These are phyloP conservation scores for Hypomyces perniciosus DNA, from an alignment of 2,329 filamentous ascomycete species.

Conservation along the genomic window DNA sequence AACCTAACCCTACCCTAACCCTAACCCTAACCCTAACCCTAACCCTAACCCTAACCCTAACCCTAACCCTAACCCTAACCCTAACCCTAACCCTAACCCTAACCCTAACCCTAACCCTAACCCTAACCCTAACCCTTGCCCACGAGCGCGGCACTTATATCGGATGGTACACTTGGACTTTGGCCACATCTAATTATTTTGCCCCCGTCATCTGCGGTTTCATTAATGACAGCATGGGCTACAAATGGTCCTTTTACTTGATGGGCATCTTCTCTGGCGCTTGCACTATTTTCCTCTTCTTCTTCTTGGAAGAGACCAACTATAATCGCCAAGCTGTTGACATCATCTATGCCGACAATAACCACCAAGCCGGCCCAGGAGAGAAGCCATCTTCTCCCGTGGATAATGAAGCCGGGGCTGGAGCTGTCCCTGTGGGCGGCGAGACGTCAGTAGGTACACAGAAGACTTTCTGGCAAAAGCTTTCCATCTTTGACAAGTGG, in stretches of 20 bases:
- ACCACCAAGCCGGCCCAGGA: not conserved
- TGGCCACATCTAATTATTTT: constrained; percentile 35
- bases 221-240: constrained; percentile 36
- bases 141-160: constrained; percentile 40
- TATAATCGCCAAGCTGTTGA: constrained; percentile 34
- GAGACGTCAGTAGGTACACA: too few species aligned
- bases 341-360: not conserved
- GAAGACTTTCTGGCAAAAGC: constrained; percentile 38
- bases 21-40: too few species aligned
- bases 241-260: constrained; percentile 39
- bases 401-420: not conserved
- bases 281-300: constrained; percentile 37
- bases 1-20: too few species aligned
- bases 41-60: too few species aligned
- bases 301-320: constrained; percentile 56
- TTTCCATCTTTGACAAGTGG: constrained; percentile 27
- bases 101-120: too few species aligned
- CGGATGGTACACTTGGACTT: constrained; percentile 35
- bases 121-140: too few species aligned
- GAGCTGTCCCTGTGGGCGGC: too few species aligned
- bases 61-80: too few species aligned
- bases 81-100: too few species aligned
- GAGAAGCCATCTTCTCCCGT: not conserved
- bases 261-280: constrained; percentile 33
- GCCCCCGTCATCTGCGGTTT: constrained; percentile 40